phyloP scores from a whole-genome alignment of 192 early-diverging fungal species.

The Coemansia reversa region DNA sequence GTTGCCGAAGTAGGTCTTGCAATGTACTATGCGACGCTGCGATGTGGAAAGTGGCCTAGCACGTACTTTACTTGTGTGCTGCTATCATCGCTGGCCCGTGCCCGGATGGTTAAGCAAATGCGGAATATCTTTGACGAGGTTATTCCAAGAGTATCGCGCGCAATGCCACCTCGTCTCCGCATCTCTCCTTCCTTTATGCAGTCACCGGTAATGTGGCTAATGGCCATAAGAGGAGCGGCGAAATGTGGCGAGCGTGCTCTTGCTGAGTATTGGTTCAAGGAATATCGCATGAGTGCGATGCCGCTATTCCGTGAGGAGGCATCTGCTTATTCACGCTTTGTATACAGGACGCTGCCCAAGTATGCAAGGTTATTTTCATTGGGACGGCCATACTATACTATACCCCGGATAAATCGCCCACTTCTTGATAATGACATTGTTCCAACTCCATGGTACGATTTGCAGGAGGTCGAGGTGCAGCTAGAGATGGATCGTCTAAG shows the following conservation, averaged over 20 bases:
- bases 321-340: slow-evolving; percentile 37
- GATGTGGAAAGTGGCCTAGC: slow-evolving; percentile 21
- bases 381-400: slow-evolving; percentile 33
- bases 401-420: slow-evolving; percentile 11
- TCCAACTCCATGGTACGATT: slow-evolving; percentile 25
- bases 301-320: slow-evolving; percentile 41
- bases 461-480: slow-evolving; percentile 38
- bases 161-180: slow-evolving; percentile 23
- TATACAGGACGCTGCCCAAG: slow-evolving; percentile 8
- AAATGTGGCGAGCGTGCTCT: slow-evolving; percentile 18
- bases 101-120: slow-evolving; percentile 16
- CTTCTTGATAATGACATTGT: slow-evolving; percentile 1
- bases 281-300: slow-evolving; percentile 54
- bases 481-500: slow-evolving; percentile 46
- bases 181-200: slow-evolving; percentile 25
- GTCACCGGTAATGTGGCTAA: slow-evolving; percentile 31
- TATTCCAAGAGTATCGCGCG: slow-evolving; percentile 23
- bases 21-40: slow-evolving; percentile 38
- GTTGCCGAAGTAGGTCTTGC: slow-evolving; percentile 39
- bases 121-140: slow-evolving; percentile 35
- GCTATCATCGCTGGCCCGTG: slow-evolving; percentile 18
- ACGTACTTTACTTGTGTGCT: slow-evolving; percentile 32
- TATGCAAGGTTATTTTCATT: slow-evolving; percentile 29
- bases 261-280: slow-evolving; percentile 43
- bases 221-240: slow-evolving; percentile 29